Conservation (phyloP, 2,329 filamentous ascomycete species). For the Phyllosticta ampelicida region DNA sequence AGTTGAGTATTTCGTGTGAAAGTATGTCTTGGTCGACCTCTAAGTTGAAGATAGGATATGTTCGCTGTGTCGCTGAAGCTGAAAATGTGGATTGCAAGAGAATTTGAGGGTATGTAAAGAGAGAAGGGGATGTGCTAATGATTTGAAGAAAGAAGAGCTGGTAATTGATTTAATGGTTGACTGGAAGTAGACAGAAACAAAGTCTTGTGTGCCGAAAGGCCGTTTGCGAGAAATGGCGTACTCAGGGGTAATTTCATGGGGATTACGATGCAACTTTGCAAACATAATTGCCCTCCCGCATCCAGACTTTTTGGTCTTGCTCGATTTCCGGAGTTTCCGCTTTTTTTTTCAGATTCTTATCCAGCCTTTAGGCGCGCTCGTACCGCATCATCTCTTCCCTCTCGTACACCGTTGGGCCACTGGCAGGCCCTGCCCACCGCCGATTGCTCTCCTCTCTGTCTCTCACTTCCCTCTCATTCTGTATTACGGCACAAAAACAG, state of each 20-base stretch:
- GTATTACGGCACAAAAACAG: constrained; percentile 31
- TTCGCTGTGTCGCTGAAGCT: neutral
- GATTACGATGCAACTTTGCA: too few relatives aligned
- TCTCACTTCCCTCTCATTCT: constrained; percentile 36
- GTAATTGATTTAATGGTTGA: too few relatives aligned
- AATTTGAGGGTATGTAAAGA: neutral
- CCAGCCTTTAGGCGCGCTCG: neutral
- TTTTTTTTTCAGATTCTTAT: neutral
- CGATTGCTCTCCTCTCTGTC: constrained; percentile 32
- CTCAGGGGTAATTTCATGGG: too few relatives aligned
- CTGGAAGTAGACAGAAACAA: too few relatives aligned
- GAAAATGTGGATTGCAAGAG: too few relatives aligned
- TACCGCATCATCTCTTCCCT: constrained; percentile 25
- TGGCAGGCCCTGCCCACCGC: constrained; percentile 28
- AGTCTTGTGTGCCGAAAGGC: too few relatives aligned
- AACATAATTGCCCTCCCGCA: too few relatives aligned
- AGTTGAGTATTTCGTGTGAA: too few relatives aligned
- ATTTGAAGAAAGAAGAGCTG: too few relatives aligned
- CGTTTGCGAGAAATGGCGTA: too few relatives aligned
- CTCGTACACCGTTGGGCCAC: constrained; percentile 20
- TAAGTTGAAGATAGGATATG: neutral
- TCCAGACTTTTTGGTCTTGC: neutral
- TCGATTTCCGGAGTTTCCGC: neutral
- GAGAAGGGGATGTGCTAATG: neutral
- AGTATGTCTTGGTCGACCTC: neutral